Conservation (phyloP, 2,329 filamentous ascomycete genomes). For the Dactylonectria estremocensis region DNA sequence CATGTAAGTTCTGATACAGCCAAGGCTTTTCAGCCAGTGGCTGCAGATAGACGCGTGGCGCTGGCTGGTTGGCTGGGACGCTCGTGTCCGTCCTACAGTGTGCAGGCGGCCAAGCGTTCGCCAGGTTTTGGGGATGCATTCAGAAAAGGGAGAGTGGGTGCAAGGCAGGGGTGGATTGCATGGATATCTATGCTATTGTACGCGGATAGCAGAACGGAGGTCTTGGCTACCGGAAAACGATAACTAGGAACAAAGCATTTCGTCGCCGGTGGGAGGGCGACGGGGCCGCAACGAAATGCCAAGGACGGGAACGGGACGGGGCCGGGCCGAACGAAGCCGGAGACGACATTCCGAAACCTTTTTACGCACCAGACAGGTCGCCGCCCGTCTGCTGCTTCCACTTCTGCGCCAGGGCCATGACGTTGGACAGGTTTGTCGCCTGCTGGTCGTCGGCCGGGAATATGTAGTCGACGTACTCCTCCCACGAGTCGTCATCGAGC, state of each 20-base stretch:
- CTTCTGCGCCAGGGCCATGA: slow-evolving; percentile 87
- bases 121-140: not conserved
- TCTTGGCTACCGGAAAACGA: not conserved
- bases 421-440: slow-evolving; percentile 84
- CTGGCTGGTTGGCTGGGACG: not conserved
- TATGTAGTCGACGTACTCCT: slow-evolving; percentile 97
- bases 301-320: slow-evolving; percentile 4
- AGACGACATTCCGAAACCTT: not conserved
- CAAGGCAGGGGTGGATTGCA: not conserved
- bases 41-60: not conserved
- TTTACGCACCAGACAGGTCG: slow-evolving; percentile 50
- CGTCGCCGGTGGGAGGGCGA: not conserved
- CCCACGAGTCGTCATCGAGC: slow-evolving; percentile 90
- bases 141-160: not conserved
- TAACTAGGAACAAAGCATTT: not conserved
- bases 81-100: not conserved
- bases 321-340: not conserved
- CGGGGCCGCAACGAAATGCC: not conserved
- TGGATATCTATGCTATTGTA: slow-evolving; percentile 8
- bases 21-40: not conserved
- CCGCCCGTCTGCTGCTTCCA: slow-evolving; percentile 83
- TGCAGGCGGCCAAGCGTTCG: not conserved
- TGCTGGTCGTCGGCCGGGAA: slow-evolving; percentile 96
- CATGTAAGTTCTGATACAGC: not conserved
- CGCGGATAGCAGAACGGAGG: not conserved